A percentile compares a stretch with the other conserved stretches of the same genome.
Conservation (phyloP, 371 early-diverging fungal species). For the Circinella minor region DNA sequence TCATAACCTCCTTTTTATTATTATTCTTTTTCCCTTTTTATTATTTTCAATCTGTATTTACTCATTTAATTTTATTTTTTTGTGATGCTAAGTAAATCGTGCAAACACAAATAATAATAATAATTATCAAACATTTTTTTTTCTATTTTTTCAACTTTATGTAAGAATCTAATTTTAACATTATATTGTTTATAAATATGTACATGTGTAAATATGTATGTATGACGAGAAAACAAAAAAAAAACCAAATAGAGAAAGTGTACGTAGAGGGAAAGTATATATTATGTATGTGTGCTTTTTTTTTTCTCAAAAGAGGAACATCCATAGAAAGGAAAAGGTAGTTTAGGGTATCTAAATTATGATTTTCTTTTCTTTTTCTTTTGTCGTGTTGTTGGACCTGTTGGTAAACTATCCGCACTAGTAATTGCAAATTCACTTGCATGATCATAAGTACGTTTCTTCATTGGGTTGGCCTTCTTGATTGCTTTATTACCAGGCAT, state of each 20-base stretch:
- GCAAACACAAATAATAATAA: background rate
- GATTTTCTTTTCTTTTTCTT: constrained; percentile 26
- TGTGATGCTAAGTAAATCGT: background rate
- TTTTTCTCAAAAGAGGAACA: background rate
- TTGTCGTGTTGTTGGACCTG: constrained; percentile 48
- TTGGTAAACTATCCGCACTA: constrained; percentile 23
- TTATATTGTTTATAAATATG: too few species aligned
- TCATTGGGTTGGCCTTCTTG: constrained; percentile 33
- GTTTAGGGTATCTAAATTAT: constrained; percentile 1
- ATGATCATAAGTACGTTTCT: constrained; percentile 38
- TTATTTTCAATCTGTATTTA: constrained; percentile 1
- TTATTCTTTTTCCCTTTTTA: background rate
- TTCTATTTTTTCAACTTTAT: background rate
- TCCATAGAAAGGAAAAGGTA: background rate
- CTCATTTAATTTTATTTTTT: background rate
- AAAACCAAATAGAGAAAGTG: too few species aligned
- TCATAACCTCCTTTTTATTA: background rate
- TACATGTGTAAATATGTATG: too few species aligned
- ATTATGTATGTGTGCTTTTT: background rate
- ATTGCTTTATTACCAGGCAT: constrained; percentile 38
- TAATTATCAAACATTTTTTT: background rate
- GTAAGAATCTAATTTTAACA: too few species aligned
- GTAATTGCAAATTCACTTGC: constrained; percentile 52
- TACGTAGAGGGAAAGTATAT: background rate
- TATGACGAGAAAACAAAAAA: too few species aligned